phyloP scores from a whole-genome alignment of 2,329 filamentous ascomycete genomes.

The Coccinonectria pachysandricola region DNA sequence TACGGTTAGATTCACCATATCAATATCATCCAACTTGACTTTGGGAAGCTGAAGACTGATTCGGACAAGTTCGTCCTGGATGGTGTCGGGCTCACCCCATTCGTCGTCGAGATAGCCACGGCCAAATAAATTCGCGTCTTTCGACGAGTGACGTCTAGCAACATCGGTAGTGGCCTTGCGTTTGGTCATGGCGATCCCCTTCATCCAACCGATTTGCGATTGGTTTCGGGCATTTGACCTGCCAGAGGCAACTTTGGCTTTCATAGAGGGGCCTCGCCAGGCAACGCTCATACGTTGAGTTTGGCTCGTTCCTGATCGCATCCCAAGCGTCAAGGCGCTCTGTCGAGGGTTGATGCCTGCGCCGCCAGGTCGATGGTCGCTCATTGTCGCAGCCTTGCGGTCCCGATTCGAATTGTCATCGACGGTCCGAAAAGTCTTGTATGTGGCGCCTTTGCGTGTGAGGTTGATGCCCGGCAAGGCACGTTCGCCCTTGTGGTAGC shows the following conservation, averaged over 20 bases:
- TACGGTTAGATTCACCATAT: slow-evolving; percentile 50
- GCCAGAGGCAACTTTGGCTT: slow-evolving; percentile 35
- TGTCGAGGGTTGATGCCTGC: slow-evolving; percentile 32
- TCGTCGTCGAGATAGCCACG: slow-evolving; percentile 43
- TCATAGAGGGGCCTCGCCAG: slow-evolving; percentile 51
- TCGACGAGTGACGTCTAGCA: slow-evolving; percentile 35
- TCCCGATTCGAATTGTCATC: slow-evolving; percentile 49
- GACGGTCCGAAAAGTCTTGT: slow-evolving; percentile 74
- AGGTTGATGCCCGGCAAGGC: slow-evolving; percentile 56
- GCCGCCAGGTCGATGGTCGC: slow-evolving; percentile 41
- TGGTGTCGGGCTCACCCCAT: slow-evolving; percentile 51
- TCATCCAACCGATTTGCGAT: slow-evolving; percentile 59
- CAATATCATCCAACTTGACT: slow-evolving; percentile 53
- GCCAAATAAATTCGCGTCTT: slow-evolving; percentile 42
- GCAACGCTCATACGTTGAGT: slow-evolving; percentile 25
- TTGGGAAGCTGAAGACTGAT: slow-evolving; percentile 53
- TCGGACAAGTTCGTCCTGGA: slow-evolving; percentile 55
- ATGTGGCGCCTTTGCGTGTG: slow-evolving; percentile 74
- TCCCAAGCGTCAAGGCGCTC: slow-evolving; percentile 32
- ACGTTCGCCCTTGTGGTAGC: slow-evolving; percentile 59
- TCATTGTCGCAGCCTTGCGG: slow-evolving; percentile 51
- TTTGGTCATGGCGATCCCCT: slow-evolving; percentile 54
- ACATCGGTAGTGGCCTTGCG: slow-evolving; percentile 33
- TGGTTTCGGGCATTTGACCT: slow-evolving; percentile 37
- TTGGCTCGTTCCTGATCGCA: slow-evolving; percentile 26